phyloP scores from a whole-genome alignment of 2,329 filamentous ascomycete genomes.

The Albophoma yamanashiensis region DNA sequence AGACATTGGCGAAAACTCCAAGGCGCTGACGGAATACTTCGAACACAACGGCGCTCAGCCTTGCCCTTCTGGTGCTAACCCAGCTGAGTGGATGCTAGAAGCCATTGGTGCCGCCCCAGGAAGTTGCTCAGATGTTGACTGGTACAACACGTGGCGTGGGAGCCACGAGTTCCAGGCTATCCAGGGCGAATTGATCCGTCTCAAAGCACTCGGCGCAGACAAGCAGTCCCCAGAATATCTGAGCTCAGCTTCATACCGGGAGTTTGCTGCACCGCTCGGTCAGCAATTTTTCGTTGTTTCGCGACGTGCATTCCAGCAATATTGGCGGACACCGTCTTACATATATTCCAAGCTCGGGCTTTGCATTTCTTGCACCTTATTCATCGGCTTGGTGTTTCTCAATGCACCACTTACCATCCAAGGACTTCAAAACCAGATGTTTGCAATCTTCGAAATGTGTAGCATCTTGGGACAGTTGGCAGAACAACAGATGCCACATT shows the following conservation, averaged over 20 bases:
- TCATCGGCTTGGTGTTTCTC: background rate
- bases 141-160: background rate
- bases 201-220: too few species aligned
- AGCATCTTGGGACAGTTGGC: slow-evolving; percentile 47
- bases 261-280: background rate
- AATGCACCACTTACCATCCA: slow-evolving; percentile 34
- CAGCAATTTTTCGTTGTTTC: slow-evolving; percentile 50
- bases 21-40: slow-evolving; percentile 43
- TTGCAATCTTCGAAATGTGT: slow-evolving; percentile 59
- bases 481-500: background rate
- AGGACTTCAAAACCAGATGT: slow-evolving; percentile 62
- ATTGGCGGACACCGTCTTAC: slow-evolving; percentile 68
- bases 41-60: slow-evolving; percentile 44
- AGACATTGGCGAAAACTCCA: slow-evolving; percentile 15
- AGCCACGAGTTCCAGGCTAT: too few species aligned
- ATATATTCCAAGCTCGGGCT: slow-evolving; percentile 53
- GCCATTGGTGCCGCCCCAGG: slow-evolving; percentile 31
- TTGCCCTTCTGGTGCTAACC: slow-evolving; percentile 46
- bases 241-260: too few species aligned
- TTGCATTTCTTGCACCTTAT: background rate
- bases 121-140: background rate
- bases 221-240: too few species aligned
- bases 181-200: too few species aligned
- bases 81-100: slow-evolving; percentile 56
- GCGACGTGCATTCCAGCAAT: slow-evolving; percentile 61